Evolutionary conservation across 805 yeast genomes (phyloP).

Genomic region (Ogataea zsoltii): DNA sequence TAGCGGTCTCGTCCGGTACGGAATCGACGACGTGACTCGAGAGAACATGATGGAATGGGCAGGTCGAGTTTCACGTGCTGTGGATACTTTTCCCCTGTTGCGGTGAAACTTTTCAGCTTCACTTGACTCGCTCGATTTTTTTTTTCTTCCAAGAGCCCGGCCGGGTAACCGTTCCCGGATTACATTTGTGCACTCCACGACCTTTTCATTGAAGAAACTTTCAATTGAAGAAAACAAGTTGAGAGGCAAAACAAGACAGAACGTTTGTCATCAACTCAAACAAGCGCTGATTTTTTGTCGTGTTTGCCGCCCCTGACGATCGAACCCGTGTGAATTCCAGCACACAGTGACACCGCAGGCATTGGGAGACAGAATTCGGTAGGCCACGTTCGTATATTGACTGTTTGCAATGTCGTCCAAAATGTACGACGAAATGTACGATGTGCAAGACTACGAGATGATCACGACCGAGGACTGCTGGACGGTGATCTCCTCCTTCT

Average conservation of each 20-base stretch:
- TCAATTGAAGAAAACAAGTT: conserved; percentile 2
- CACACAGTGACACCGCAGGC: conserved; percentile 1
- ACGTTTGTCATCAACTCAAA: not conserved
- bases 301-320: not conserved
- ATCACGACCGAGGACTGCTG: conserved; percentile 99
- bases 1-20: no score
- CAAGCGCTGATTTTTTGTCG: no score
- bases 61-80: not conserved
- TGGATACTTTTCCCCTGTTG: not conserved
- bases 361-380: not conserved
- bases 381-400: no score
- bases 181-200: not conserved
- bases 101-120: not conserved
- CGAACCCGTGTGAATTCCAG: conserved; percentile 1
- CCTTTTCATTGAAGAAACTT: conserved; percentile 1
- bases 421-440: conserved; percentile 25
- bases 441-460: conserved; percentile 54
- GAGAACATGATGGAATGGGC: not conserved
- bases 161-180: conserved; percentile 3
- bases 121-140: no score
- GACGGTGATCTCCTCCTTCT: conserved; percentile 95
- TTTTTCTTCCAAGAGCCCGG: not conserved
- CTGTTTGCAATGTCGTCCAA: conserved; percentile 16
- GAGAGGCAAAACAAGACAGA: conserved; percentile 1
- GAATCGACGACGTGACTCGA: not conserved